Conservation (phyloP, 495 filamentous ascomycete genomes). For the Daldinia bambusicola region DNA sequence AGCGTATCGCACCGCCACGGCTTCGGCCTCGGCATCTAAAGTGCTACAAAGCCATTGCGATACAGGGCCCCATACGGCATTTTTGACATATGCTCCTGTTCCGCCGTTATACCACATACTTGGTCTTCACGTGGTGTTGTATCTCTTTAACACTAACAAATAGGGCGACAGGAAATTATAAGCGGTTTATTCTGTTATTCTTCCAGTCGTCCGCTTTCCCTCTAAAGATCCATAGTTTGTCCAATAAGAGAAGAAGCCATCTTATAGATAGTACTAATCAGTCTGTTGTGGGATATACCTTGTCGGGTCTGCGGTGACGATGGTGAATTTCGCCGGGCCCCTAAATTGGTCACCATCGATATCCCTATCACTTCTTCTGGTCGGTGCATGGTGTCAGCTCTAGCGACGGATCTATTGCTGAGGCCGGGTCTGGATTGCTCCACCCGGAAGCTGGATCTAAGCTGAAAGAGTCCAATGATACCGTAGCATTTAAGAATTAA, state of each 20-base stretch:
- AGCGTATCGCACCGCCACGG: slow-evolving; percentile 11
- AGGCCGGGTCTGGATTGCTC: slow-evolving; percentile 37
- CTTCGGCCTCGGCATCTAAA: slow-evolving; percentile 15
- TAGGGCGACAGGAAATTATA: slow-evolving; percentile 15
- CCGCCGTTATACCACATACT: slow-evolving; percentile 28
- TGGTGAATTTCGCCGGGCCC: slow-evolving; percentile 21
- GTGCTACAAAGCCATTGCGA: slow-evolving; percentile 20
- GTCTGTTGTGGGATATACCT: slow-evolving; percentile 31
- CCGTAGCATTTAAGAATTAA: slow-evolving; percentile 29
- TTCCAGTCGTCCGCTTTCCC: neutral
- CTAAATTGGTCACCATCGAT: slow-evolving; percentile 23
- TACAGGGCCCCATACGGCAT: slow-evolving; percentile 15
- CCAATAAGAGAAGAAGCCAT: neutral
- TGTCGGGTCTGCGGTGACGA: slow-evolving; percentile 23
- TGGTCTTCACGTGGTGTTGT: slow-evolving; percentile 18
- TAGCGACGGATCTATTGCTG: slow-evolving; percentile 36
- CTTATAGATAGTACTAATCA: slow-evolving; percentile 8
- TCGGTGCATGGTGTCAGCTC: slow-evolving; percentile 20
- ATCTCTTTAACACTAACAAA: slow-evolving; percentile 15
- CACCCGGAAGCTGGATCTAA: slow-evolving; percentile 26
- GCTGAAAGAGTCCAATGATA: slow-evolving; percentile 27
- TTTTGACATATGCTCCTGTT: slow-evolving; percentile 23
- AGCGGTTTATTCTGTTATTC: neutral
- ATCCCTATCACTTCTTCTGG: slow-evolving; percentile 9
- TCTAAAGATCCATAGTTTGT: neutral